Evolutionary conservation across 176 grass and related monocot species (phyloP).

Genomic region (Eleusine coracana): DNA sequence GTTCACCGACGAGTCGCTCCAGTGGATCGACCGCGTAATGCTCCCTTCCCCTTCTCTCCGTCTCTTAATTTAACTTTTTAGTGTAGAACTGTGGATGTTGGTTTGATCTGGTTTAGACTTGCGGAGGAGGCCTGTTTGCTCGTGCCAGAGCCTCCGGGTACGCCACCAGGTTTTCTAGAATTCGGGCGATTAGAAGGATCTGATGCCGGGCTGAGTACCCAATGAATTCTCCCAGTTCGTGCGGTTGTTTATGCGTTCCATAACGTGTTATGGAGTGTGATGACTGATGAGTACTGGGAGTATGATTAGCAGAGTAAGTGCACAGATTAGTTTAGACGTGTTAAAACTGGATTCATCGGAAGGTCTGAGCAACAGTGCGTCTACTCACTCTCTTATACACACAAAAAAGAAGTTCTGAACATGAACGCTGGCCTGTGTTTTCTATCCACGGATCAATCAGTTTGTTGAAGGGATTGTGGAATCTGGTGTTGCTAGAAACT

Average conservation of each 20-base stretch:
- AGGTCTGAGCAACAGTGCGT: not conserved
- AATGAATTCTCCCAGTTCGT: no score
- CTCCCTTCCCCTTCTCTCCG: not conserved
- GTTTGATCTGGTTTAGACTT: slow-evolving; percentile 17
- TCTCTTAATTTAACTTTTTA: slow-evolving; percentile 2
- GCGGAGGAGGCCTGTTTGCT: slow-evolving; percentile 3
- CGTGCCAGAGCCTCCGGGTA: slow-evolving; percentile 1
- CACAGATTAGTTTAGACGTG: not conserved
- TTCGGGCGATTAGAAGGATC: not conserved
- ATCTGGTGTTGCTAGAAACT: not conserved
- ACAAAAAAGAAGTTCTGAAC: not conserved
- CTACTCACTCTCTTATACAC: not conserved
- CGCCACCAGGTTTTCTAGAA: not conserved
- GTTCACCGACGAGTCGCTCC: slow-evolving; percentile 89
- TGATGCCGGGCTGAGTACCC: no score
- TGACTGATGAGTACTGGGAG: no score
- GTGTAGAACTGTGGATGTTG: not conserved
- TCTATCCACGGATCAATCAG: not conserved
- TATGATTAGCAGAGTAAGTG: no score
- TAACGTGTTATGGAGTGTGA: no score
- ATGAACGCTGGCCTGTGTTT: not conserved
- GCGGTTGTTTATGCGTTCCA: no score
- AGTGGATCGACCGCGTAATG: slow-evolving; percentile 89
- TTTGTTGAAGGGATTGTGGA: not conserved
- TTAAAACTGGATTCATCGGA: not conserved